These are phyloP conservation scores for Fraxinus floribunda DNA, from an alignment of 305 asterid species.

Conservation along the genomic window DNA sequence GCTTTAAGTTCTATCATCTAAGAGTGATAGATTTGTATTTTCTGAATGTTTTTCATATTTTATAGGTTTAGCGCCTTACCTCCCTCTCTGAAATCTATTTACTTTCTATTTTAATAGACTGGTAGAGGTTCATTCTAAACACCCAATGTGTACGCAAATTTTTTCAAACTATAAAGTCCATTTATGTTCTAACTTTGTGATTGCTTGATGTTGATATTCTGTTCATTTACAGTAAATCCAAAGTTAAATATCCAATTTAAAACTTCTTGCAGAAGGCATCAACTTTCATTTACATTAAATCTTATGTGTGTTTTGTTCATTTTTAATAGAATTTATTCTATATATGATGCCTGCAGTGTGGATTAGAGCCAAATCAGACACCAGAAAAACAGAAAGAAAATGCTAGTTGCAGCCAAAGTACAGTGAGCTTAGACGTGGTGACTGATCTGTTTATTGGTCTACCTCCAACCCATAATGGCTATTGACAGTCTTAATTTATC, in stretches of 20 bases:
- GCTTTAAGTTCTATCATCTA: background rate
- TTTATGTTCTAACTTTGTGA: background rate
- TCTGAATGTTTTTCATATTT: background rate
- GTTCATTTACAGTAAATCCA: background rate
- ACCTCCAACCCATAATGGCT: constrained; percentile 32
- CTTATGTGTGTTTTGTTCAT: background rate
- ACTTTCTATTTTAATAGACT: background rate
- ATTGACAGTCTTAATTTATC: background rate
- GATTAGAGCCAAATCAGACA: constrained; percentile 12
- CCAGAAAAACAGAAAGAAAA: constrained; percentile 24
- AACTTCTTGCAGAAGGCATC: background rate
- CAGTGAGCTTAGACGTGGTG: constrained; percentile 40
- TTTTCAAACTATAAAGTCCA: background rate
- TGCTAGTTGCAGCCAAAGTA: constrained; percentile 32
- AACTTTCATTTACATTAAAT: background rate
- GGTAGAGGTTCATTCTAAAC: background rate
- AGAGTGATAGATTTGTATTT: background rate
- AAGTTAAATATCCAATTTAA: background rate
- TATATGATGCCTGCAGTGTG: constrained; percentile 35
- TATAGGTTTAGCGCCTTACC: background rate
- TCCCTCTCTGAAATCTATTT: background rate
- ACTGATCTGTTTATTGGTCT: constrained; percentile 65
- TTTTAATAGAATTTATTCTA: background rate
- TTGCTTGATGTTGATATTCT: background rate
- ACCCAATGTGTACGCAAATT: background rate